A percentile compares a stretch with the other conserved stretches of the same genome.
These are phyloP conservation scores for Silene coronaria DNA, from an alignment of 179 eudicot species.

Conservation along the genomic window DNA sequence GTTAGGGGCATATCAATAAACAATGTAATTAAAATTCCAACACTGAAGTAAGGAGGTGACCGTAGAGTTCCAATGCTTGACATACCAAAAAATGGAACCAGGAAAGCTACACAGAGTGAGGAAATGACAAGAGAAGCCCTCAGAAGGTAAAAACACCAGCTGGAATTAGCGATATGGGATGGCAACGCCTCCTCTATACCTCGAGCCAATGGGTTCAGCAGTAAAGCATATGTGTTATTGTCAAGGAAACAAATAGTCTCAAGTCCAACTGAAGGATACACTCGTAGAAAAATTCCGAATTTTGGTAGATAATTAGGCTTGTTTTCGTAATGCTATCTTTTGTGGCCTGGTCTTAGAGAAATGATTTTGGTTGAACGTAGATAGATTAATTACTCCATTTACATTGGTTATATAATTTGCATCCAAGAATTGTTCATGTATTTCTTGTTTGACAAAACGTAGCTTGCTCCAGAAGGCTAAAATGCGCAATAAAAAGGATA, in stretches of 20 bases:
- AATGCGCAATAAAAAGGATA: constrained; percentile 45
- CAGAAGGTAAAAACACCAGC: constrained; percentile 55
- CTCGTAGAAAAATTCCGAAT: neutral
- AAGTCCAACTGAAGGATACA: neutral
- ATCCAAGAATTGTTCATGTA: neutral
- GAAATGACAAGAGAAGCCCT: constrained; percentile 64
- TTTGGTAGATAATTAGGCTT: neutral
- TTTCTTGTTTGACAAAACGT: neutral
- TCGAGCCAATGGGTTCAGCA: constrained; percentile 83
- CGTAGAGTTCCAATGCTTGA: neutral
- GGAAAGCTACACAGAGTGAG: constrained; percentile 61
- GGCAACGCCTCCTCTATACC: constrained; percentile 85
- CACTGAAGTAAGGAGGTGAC: neutral
- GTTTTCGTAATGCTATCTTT: no score
- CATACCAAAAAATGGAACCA: constrained; percentile 83
- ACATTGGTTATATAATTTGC: neutral
- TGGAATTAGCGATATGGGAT: constrained; percentile 27
- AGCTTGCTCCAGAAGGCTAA: neutral
- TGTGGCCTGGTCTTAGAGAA: no score
- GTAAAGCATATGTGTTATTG: constrained; percentile 52
- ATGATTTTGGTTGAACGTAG: no score
- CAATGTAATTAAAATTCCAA: neutral
- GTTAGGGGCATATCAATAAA: neutral
- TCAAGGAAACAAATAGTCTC: constrained; percentile 40
- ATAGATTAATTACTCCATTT: neutral